These are phyloP conservation scores for Elsinoe arachidis DNA, from an alignment of 2,329 filamentous ascomycete species.

Conservation along the genomic window DNA sequence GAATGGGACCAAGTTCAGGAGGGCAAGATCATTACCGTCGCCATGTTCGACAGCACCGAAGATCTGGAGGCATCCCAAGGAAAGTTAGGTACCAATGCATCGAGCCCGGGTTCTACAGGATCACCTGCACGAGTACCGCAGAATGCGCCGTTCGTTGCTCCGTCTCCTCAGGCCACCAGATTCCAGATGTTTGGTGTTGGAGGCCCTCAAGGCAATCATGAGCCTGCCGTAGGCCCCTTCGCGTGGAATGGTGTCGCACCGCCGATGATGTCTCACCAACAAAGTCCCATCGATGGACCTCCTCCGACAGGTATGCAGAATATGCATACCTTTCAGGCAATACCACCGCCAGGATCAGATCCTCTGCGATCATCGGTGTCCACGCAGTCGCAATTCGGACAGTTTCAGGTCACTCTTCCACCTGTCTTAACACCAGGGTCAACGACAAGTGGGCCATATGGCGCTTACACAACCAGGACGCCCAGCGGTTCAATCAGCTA, in stretches of 20 bases:
- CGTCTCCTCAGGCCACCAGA: neutral
- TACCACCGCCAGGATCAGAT: neutral
- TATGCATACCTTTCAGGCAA: conserved; percentile 1
- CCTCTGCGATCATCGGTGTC: neutral
- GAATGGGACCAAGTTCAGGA: conserved; percentile 13
- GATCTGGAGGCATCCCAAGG: conserved; percentile 4
- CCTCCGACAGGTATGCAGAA: neutral
- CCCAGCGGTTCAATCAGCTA: neutral
- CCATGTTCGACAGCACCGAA: conserved; percentile 15
- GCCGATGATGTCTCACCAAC: neutral
- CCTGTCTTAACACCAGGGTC: neutral
- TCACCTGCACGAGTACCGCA: neutral
- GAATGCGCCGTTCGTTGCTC: neutral
- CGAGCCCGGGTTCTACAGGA: neutral
- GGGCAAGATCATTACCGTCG: conserved; percentile 6
- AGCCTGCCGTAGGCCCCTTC: neutral
- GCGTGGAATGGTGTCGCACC: conserved; percentile 7
- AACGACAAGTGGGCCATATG: neutral
- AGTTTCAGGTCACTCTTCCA: conserved; percentile 6
- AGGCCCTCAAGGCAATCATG: conserved; percentile 8
- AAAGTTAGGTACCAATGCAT: neutral
- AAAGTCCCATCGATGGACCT: neutral
- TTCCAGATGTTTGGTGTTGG: conserved; percentile 13
- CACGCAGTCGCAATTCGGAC: conserved; percentile 9
- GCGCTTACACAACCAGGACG: neutral